phyloP scores from a whole-genome alignment of 164 flowering plant species.

The Cinnamomum chago region DNA sequence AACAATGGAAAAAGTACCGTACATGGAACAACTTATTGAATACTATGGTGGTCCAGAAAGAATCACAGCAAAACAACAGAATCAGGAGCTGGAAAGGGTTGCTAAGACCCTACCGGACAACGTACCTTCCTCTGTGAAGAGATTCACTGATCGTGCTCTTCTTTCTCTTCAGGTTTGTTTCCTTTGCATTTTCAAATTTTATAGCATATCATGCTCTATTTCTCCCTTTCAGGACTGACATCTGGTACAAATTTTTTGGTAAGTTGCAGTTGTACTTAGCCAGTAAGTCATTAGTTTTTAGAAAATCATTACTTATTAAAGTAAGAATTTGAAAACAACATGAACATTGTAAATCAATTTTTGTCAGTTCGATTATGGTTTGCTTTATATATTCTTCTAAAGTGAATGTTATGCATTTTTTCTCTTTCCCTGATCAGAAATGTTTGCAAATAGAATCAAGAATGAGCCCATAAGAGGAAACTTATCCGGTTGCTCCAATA shows the following conservation, averaged over 20 bases:
- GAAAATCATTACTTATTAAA: no score
- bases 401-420: no score
- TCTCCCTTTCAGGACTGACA: background rate
- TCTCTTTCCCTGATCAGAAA: no score
- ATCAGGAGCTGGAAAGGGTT: conserved; percentile 66
- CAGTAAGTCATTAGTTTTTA: background rate
- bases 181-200: conserved; percentile 7
- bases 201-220: background rate
- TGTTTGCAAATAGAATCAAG: no score
- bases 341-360: background rate
- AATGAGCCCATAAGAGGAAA: no score
- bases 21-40: conserved; percentile 63
- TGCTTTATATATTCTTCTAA: no score
- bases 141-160: conserved; percentile 65
- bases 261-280: background rate
- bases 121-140: conserved; percentile 62
- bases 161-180: conserved; percentile 72
- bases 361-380: no score
- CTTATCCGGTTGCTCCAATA: no score
- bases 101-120: conserved; percentile 66
- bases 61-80: conserved; percentile 76
- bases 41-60: conserved; percentile 68
- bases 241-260: background rate
- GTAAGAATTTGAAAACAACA: background rate
- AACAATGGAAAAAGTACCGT: conserved; percentile 57